Percentiles rank a stretch among this genome's conserved stretches.
phyloP scores from a whole-genome alignment of 768 basidiomycete genomes.

The Pisolithus tinctorius region DNA sequence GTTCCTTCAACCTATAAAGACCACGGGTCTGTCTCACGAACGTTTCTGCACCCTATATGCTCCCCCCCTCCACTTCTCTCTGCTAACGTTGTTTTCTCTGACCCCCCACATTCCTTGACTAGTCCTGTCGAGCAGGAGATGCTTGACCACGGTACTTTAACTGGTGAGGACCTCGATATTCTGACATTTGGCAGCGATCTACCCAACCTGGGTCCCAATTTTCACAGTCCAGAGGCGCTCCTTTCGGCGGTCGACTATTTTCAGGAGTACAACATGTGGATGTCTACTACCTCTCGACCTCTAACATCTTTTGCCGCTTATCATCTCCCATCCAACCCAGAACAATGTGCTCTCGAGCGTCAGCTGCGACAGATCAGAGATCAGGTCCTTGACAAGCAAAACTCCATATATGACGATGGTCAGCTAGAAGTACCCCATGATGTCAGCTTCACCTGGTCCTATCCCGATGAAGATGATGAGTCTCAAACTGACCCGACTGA shows the following conservation, averaged over 20 bases:
- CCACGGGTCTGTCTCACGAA: too few relatives aligned
- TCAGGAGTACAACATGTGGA: neutral
- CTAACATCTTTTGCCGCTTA: neutral
- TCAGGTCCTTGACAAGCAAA: neutral
- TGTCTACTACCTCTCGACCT: neutral
- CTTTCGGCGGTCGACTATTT: neutral
- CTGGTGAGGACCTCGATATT: too few relatives aligned
- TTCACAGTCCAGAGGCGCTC: too few relatives aligned
- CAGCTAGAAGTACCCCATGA: neutral
- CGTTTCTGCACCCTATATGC: too few relatives aligned
- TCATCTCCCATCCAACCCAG: neutral
- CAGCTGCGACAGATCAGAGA: neutral
- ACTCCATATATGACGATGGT: neutral
- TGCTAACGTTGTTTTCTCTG: neutral
- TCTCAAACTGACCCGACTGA: neutral
- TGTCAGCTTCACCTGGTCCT: neutral
- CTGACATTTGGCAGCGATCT: too few relatives aligned
- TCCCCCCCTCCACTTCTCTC: neutral
- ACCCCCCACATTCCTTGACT: neutral
- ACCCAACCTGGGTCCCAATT: too few relatives aligned
- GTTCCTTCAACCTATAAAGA: too few relatives aligned
- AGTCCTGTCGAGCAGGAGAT: neutral
- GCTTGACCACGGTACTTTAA: too few relatives aligned
- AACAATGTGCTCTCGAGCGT: neutral
- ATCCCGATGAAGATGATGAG: neutral